Evolutionary conservation across 768 basidiomycete genomes (phyloP).

Genomic region (Rhodotorula paludigena): DNA sequence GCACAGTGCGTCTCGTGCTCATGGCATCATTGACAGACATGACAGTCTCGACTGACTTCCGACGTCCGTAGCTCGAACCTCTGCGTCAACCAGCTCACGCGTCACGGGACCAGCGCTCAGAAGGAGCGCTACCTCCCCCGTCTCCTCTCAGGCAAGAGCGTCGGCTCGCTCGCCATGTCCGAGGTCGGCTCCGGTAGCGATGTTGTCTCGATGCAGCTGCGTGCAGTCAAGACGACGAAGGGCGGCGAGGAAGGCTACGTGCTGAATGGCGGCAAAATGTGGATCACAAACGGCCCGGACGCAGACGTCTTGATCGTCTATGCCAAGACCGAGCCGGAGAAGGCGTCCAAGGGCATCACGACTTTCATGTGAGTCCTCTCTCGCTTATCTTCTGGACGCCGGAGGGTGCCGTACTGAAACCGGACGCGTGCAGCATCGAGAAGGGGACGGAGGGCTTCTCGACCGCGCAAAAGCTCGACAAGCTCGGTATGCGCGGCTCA

Average conservation of each 20-base stretch:
- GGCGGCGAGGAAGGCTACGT: conserved; percentile 60
- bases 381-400: too few relatives aligned
- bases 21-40: conserved; percentile 54
- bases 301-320: conserved; percentile 90
- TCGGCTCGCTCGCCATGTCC: conserved; percentile 91
- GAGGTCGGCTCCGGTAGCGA: conserved; percentile 79
- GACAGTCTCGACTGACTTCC: conserved; percentile 43
- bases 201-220: conserved; percentile 87
- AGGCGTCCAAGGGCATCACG: conserved; percentile 81
- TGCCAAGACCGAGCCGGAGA: conserved; percentile 74
- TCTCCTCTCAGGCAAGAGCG: conserved; percentile 64
- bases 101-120: conserved; percentile 77
- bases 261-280: conserved; percentile 88
- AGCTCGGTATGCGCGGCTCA: conserved; percentile 93
- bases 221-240: conserved; percentile 62
- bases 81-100: conserved; percentile 74
- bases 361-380: conserved; percentile 60
- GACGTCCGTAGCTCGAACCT: conserved; percentile 67
- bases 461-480: conserved; percentile 84
- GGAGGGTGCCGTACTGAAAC: neutral
- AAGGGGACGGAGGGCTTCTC: conserved; percentile 77
- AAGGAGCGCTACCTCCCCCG: conserved; percentile 78
- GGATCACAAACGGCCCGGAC: conserved; percentile 73
- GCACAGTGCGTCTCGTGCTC: conserved; percentile 55
- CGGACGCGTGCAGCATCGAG: conserved; percentile 54